phyloP scores from a whole-genome alignment of 305 asterid species.

The Coffea humblotiana region DNA sequence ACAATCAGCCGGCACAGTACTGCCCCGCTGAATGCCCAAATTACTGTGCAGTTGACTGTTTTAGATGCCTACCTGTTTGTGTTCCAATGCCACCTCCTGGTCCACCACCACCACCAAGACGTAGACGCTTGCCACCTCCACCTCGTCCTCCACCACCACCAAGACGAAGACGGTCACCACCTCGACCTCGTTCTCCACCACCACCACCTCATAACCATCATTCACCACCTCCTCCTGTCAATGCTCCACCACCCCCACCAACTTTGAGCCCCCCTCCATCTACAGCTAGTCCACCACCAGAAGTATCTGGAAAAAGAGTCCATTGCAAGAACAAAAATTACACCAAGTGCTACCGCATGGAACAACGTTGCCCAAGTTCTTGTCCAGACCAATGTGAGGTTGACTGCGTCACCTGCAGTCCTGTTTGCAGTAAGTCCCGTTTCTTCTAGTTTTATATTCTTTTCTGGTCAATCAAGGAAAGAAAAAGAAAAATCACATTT shows the following conservation, averaged over 20 bases:
- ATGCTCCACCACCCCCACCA: conserved; percentile 21
- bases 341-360: conserved; percentile 44
- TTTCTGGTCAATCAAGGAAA: background rate
- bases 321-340: conserved; percentile 52
- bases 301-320: conserved; percentile 46
- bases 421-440: conserved; percentile 67
- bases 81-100: conserved; percentile 22
- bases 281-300: conserved; percentile 35
- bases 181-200: background rate
- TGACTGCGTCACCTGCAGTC: conserved; percentile 77
- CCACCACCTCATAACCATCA: background rate
- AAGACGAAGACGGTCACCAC: conserved; percentile 22
- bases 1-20: conserved; percentile 19
- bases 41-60: conserved; percentile 43
- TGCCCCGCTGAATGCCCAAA: conserved; percentile 52
- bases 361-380: conserved; percentile 56
- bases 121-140: background rate
- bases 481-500: background rate
- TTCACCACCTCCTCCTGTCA: conserved; percentile 24
- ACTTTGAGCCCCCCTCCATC: conserved; percentile 17
- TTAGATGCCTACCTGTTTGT: conserved; percentile 40
- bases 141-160: conserved; percentile 18
- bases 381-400: conserved; percentile 65
- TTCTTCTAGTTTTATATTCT: background rate
- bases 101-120: conserved; percentile 11